Conservation (phyloP, 352 stramenopile species). For the Phytopythium oedochilum region DNA sequence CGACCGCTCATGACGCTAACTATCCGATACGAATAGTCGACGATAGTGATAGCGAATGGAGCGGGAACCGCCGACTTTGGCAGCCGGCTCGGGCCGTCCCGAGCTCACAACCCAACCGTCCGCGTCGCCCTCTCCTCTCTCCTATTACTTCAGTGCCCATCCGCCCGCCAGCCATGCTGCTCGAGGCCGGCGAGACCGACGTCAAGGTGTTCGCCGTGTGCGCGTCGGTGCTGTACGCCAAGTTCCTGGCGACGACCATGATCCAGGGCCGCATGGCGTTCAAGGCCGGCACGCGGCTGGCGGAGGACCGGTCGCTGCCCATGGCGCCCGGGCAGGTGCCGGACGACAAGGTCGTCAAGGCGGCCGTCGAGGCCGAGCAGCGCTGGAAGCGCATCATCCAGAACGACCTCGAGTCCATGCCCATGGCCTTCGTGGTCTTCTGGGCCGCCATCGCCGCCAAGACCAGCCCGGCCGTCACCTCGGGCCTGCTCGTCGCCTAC, state of each 20-base stretch:
- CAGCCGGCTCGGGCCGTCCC: no score
- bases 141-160: not conserved
- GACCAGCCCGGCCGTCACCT: constrained; percentile 24
- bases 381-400: no score
- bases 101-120: not conserved
- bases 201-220: constrained; percentile 33
- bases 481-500: constrained; percentile 29
- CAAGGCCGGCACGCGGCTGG: constrained; percentile 30
- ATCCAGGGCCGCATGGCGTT: constrained; percentile 43
- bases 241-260: constrained; percentile 47
- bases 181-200: constrained; percentile 10
- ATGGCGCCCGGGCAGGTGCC: constrained; percentile 4
- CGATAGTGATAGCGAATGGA: no score
- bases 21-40: no score
- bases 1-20: no score
- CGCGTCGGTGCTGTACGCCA: constrained; percentile 49
- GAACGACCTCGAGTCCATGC: no score
- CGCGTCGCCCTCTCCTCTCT: not conserved
- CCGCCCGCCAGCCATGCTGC: constrained; percentile 8
- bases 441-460: constrained; percentile 27
- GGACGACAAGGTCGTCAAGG: constrained; percentile 23
- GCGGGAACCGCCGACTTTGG: no score
- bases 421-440: constrained; percentile 45
- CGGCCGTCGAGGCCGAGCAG: no score
- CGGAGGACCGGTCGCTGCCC: constrained; percentile 33